Evolutionary conservation across 768 basidiomycete genomes (phyloP), one percentile per base, ranked within the genome.

Genomic region (Suillus plorans): DNA sequence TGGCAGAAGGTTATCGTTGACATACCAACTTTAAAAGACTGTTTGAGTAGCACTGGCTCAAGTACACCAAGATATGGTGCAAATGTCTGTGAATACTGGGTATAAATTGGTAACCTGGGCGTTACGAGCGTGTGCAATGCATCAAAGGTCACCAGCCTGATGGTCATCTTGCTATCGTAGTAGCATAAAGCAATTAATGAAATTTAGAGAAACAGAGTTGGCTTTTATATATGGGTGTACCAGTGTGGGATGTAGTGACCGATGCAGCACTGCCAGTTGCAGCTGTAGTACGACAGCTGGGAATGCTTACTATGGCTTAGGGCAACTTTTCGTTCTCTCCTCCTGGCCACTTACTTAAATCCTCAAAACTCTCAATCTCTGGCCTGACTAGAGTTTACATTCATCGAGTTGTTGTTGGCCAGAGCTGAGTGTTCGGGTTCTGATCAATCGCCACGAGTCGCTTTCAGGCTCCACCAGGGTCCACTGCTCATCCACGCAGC

Each of bases 101-200:
- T 80, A 65, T 89, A 81, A 55, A 94, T 82, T 4, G 92, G 90
- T 41, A 76, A 76, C 7, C 90, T 85, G 22, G 90, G 91, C 3
- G 82, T 82, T 18, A 94, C 79, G 6, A 92, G 79, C n/a, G 92
- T 94, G 70, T 89, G 86, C 31, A 93, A 77, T 1, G 86, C 86
- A 70, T 94, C 92, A 68, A 94, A 93, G n/a, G 89, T 86, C 55
- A 92, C 88, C 8, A 92, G 78, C 10, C 82, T 85, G 73, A 90
- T 85, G 70, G 67, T 63, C 65, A 66, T 69, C 36, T 57, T 37
- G 36, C 14, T 37, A 10, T 36, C 18, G 56, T 22, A 14, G 22
- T 22, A 49, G 56, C 41, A 36, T 61, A 34, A 8, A 58, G 28
- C 20, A 56, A 31, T 31, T 31, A 31, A 45, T 58, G n/a, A 61